These are phyloP conservation scores for Magnaporthiopsis rhizophila DNA, from an alignment of 2,329 filamentous ascomycete genomes.

Conservation along the genomic window DNA sequence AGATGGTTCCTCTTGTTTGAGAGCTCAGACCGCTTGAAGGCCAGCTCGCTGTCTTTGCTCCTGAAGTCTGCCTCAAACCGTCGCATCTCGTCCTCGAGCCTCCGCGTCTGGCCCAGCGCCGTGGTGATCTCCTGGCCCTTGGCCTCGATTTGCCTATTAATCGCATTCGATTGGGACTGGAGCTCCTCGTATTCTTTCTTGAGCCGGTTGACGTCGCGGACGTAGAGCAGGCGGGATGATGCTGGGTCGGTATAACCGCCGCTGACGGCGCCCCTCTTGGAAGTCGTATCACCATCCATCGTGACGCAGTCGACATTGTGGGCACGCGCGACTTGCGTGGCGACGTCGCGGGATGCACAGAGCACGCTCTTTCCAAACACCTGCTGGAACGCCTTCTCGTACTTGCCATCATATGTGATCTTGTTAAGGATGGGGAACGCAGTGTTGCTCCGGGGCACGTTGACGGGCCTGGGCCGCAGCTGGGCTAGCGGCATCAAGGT, in stretches of 20 bases:
- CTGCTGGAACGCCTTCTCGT: constrained; percentile 82
- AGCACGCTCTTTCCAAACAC: constrained; percentile 95
- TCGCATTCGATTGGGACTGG: constrained; percentile 53
- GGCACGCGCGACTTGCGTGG: constrained; percentile 83
- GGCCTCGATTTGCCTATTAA: constrained; percentile 62
- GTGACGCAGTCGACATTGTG: constrained; percentile 92
- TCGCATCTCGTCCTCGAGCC: constrained; percentile 67
- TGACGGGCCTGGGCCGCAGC: constrained; percentile 60
- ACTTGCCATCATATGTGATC: constrained; percentile 67
- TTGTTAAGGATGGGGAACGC: constrained; percentile 82
- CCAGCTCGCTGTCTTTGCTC: constrained; percentile 68
- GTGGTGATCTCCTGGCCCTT: constrained; percentile 85
- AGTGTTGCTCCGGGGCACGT: constrained; percentile 78
- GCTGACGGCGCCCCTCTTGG: constrained; percentile 91
- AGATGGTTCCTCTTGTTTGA: constrained; percentile 67
- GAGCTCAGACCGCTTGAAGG: constrained; percentile 65
- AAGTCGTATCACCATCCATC: constrained; percentile 86
- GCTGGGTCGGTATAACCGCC: constrained; percentile 88
- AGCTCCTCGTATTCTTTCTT: constrained; percentile 66
- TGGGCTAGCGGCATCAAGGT: constrained; percentile 93
- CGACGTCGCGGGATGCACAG: constrained; percentile 81
- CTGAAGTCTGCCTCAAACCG: constrained; percentile 78
- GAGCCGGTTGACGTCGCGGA: constrained; percentile 67
- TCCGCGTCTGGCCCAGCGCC: constrained; percentile 76
- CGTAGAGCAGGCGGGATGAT: constrained; percentile 78